Percentiles rank a stretch among this genome's conserved stretches.
Conservation (phyloP, 768 basidiomycete species). For the Panus rudis region DNA sequence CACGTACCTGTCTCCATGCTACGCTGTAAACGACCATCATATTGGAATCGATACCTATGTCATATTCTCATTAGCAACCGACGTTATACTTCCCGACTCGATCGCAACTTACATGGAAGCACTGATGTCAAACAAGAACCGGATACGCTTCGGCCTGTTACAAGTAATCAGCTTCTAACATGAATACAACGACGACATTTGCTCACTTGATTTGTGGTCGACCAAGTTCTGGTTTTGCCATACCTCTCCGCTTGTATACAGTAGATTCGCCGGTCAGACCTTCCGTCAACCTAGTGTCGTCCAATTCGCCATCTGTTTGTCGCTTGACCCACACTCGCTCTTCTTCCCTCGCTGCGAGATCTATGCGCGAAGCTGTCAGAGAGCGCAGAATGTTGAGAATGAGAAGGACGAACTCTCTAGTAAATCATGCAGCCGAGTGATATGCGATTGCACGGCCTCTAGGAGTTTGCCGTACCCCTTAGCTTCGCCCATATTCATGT, state of each 20-base stretch:
- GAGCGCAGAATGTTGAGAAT: background rate
- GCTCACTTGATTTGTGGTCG: constrained; percentile 60
- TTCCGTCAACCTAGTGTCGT: constrained; percentile 59
- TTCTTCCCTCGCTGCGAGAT: constrained; percentile 61
- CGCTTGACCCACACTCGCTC: constrained; percentile 68
- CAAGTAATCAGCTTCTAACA: constrained; percentile 1
- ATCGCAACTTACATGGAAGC: constrained; percentile 47
- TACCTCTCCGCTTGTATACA: constrained; percentile 63
- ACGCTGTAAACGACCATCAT: constrained; percentile 57
- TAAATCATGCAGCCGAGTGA: constrained; percentile 51
- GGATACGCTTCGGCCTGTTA: constrained; percentile 55
- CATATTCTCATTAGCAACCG: background rate
- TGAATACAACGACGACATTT: background rate
- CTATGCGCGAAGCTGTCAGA: constrained; percentile 24
- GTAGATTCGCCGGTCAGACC: constrained; percentile 63
- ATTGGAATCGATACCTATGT: constrained; percentile 65
- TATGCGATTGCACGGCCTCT: constrained; percentile 50
- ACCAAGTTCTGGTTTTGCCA: constrained; percentile 64
- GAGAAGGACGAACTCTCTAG: constrained; percentile 44
- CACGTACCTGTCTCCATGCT: constrained; percentile 56
- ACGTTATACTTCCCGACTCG: background rate
- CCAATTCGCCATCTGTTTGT: constrained; percentile 65
- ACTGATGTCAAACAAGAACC: constrained; percentile 64
- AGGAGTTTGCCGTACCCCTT: constrained; percentile 48
- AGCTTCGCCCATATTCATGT: constrained; percentile 51